These are phyloP conservation scores for Phytopythium oedochilum DNA, from an alignment of 352 stramenopile species.

Conservation along the genomic window DNA sequence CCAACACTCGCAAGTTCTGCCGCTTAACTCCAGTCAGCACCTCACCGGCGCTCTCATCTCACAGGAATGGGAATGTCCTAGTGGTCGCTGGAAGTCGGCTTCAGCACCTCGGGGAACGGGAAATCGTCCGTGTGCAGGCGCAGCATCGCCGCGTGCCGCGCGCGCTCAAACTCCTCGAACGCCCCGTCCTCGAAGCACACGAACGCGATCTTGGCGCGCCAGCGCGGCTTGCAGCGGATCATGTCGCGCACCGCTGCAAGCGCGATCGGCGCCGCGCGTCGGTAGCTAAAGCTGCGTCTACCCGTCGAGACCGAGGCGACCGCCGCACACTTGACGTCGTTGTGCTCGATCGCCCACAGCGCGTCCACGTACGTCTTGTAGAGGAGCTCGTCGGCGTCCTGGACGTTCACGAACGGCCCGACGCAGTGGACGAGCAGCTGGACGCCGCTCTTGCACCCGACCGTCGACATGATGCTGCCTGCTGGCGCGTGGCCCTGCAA, in stretches of 20 bases:
- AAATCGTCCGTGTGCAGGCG: conserved; percentile 13
- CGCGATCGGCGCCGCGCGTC: conserved; percentile 29
- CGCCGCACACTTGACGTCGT: conserved; percentile 34
- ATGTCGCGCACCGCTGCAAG: conserved; percentile 35
- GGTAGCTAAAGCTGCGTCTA: conserved; percentile 21
- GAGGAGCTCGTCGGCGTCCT: conserved; percentile 15
- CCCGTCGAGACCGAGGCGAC: conserved; percentile 62
- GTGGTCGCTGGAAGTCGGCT: not conserved
- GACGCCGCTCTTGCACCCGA: conserved; percentile 34
- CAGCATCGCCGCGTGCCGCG: conserved; percentile 7
- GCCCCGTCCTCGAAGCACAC: conserved; percentile 45
- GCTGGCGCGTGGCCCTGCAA: conserved; percentile 1
- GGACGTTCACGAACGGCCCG: conserved; percentile 12
- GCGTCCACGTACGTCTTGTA: conserved; percentile 56
- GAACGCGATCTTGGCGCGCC: conserved; percentile 37
- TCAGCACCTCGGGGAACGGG: conserved; percentile 10
- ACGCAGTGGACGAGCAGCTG: conserved; percentile 59
- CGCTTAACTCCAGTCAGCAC: too few relatives aligned
- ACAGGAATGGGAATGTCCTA: too few relatives aligned
- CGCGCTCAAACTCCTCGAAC: conserved; percentile 25
- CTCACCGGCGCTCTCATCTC: too few relatives aligned
- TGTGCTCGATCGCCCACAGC: conserved; percentile 20
- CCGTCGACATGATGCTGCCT: conserved; percentile 29
- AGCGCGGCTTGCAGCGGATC: conserved; percentile 25
- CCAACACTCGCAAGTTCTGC: too few relatives aligned